Percentiles rank a stretch among this genome's conserved stretches.
These are phyloP conservation scores for Eucalyptus microcorys DNA, from an alignment of 345 rosid species.

Conservation along the genomic window DNA sequence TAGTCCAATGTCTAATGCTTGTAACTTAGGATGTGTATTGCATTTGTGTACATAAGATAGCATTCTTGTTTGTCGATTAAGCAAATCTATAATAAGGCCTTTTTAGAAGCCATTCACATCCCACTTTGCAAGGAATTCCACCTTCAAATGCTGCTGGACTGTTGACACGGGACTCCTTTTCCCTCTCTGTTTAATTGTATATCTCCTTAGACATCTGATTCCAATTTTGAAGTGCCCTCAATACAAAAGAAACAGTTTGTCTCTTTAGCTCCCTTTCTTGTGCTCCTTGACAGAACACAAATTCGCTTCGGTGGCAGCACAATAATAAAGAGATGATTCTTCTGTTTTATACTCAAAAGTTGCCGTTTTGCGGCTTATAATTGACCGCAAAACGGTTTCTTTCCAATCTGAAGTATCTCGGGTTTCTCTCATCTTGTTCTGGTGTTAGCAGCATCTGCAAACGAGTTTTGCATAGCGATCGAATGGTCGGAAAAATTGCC, in stretches of 20 bases:
- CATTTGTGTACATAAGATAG: slow-evolving; percentile 17
- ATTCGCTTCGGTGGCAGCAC: background rate
- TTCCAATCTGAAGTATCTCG: background rate
- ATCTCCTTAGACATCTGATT: background rate
- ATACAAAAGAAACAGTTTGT: background rate
- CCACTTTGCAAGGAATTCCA: background rate
- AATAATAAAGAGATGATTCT: background rate
- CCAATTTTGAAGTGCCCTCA: background rate
- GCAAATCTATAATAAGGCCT: background rate
- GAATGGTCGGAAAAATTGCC: background rate
- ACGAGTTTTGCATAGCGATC: background rate
- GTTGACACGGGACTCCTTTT: background rate
- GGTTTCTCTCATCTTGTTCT: background rate
- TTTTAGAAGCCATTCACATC: background rate
- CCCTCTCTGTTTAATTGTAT: background rate
- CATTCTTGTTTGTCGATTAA: background rate
- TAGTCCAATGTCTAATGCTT: background rate
- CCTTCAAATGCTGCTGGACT: background rate
- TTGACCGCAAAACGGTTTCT: background rate
- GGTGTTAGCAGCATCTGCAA: no score
- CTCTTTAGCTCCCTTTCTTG: background rate
- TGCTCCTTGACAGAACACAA: background rate
- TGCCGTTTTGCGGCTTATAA: background rate
- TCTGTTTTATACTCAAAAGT: background rate
- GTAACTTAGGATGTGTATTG: slow-evolving; percentile 11